Percentiles rank a stretch among this genome's conserved stretches.
Conservation (phyloP, 306 rosid species). For the Trifolium dubium region DNA sequence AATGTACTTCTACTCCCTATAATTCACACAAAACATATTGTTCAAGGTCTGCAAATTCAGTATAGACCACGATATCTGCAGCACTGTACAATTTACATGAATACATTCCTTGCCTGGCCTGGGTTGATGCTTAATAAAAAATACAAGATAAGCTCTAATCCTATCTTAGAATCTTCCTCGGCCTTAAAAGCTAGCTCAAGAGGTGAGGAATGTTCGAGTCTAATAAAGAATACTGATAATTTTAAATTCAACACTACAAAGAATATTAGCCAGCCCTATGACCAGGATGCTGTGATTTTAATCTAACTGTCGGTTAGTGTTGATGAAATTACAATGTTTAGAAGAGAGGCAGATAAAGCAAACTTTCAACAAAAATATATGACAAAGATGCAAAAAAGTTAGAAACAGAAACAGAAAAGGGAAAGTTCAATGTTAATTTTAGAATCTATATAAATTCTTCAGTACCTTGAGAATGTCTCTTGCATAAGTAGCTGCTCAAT, state of each 20-base stretch:
- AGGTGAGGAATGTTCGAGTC: neutral
- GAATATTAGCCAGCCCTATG: constrained; percentile 10
- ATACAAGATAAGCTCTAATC: neutral
- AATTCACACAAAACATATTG: constrained; percentile 21
- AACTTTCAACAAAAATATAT: constrained; percentile 22
- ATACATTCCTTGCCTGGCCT: constrained; percentile 12
- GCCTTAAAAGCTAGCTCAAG: neutral
- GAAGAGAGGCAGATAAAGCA: constrained; percentile 23
- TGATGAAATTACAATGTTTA: constrained; percentile 28
- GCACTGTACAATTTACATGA: constrained; percentile 13
- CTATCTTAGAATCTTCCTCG: neutral
- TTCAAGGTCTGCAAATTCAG: constrained; percentile 33
- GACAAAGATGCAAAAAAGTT: constrained; percentile 3
- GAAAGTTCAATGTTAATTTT: constrained; percentile 29
- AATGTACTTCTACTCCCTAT: constrained; percentile 23
- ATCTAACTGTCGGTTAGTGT: constrained; percentile 4
- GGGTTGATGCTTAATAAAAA: neutral
- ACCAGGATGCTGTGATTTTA: constrained; percentile 26
- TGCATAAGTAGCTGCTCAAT: constrained; percentile 76
- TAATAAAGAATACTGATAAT: constrained; percentile 5
- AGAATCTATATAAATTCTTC: constrained; percentile 15
- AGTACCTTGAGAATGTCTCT: constrained; percentile 89
- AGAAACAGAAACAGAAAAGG: constrained; percentile 29
- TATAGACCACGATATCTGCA: constrained; percentile 19
- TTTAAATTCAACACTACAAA: constrained; percentile 19